phyloP scores from a whole-genome alignment of 139 green algal species.

The Dunaliella primolecta region DNA sequence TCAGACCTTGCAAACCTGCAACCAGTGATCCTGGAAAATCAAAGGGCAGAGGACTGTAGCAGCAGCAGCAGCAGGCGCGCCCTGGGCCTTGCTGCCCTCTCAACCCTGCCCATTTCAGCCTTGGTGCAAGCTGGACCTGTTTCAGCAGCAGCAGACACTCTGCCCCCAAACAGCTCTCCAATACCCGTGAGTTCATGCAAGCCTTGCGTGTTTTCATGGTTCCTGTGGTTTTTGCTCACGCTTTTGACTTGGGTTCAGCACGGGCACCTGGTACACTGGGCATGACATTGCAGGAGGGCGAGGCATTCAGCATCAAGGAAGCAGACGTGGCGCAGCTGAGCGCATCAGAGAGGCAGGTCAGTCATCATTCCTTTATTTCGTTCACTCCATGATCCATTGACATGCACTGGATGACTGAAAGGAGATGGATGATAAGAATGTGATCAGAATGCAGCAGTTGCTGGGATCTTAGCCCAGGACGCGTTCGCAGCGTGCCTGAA shows the following conservation, averaged over 20 bases:
- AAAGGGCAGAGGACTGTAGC: background rate
- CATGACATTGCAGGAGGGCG: slow-evolving; percentile 30
- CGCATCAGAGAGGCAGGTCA: slow-evolving; percentile 47
- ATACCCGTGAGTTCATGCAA: background rate
- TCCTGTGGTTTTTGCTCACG: background rate
- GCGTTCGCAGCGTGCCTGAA: background rate
- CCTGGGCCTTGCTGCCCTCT: background rate
- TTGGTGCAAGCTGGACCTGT: background rate
- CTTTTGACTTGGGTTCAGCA: background rate
- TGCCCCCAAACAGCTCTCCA: background rate
- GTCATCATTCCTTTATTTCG: background rate
- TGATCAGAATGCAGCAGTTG: background rate
- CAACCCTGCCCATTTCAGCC: background rate
- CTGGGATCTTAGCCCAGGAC: background rate
- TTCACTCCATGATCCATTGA: background rate
- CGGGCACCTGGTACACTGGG: no score
- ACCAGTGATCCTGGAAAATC: background rate
- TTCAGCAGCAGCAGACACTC: background rate
- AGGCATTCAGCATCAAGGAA: background rate
- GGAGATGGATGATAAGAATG: background rate
- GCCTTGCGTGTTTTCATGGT: background rate
- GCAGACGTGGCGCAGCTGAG: slow-evolving; percentile 19
- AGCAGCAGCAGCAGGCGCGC: background rate
- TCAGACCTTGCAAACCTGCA: no score
- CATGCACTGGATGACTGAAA: background rate